Evolutionary conservation across 495 filamentous ascomycete species (phyloP), one percentile per base, ranked within the genome.

Genomic region (Penicillium roqueforti): DNA sequence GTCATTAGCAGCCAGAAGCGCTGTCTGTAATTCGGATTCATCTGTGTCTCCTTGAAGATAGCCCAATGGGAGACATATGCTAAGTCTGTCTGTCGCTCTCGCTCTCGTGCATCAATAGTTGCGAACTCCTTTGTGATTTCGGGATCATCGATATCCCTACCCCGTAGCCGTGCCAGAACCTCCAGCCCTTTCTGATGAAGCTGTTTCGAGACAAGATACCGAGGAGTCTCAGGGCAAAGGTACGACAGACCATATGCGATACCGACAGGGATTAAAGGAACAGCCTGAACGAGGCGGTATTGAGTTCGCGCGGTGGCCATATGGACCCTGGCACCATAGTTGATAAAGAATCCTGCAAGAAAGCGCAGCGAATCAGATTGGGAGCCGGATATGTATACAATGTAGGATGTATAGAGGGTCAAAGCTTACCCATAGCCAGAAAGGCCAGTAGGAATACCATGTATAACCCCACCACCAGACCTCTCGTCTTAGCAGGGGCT

Each of bases 391-490:
- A 14, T 16, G 48, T 16, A 20, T 31, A 32, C 9, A 10, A 36
- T 11, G 22, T 22, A 41, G 9, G 8, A n/a, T 16, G 22, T 11
- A 11, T 14, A 10, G 37, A 31, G 25, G 20, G 22, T 23, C 28
- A 29, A 9, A 25, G 18, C 71, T 56, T 57, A 78, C 74, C 75
- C 39, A 76, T 42, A 18, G 74, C 51, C 19, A 76, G 56, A 16
- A 72, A 54, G 7, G 63, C 53, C 34, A 78, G 58, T 46, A 78
- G 47, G 51, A 77, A 59, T n/a, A 84, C 78, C 62, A 78, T 76
- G 45, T 74, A 75, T 14, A 76, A 53, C 39, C 77, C 75, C 28
- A 80, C 76, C 1, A 78, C 69, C 26, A 78, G 65, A 23, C 79
- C 79, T 46, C 79, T 67, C 11, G 78, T 75, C 22, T 67, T 64